Evolutionary conservation across 2,329 filamentous ascomycete genomes (phyloP).

Genomic region (Fusarium buxicola): DNA sequence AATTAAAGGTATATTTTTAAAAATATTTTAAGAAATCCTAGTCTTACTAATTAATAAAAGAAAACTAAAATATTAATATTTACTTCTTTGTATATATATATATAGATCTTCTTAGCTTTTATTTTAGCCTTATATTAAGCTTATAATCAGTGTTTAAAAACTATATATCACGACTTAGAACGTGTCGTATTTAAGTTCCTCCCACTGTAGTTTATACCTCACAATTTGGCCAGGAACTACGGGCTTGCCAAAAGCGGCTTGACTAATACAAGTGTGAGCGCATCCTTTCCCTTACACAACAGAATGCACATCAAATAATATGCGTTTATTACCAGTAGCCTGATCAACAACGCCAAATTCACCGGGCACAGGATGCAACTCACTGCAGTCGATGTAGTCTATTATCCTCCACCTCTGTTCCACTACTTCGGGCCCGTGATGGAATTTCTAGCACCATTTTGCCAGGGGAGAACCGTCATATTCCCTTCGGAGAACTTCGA

Average conservation of each 20-base stretch:
- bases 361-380: slow-evolving; percentile 62
- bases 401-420: slow-evolving; percentile 73
- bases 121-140: too few relatives aligned
- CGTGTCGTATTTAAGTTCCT: too few relatives aligned
- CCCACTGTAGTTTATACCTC: too few relatives aligned
- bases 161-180: too few relatives aligned
- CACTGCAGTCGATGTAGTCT: slow-evolving; percentile 66
- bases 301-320: background rate
- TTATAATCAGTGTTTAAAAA: too few relatives aligned
- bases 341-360: slow-evolving; percentile 69
- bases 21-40: too few relatives aligned
- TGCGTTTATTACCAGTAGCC: slow-evolving; percentile 33
- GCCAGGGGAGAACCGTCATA: slow-evolving; percentile 71
- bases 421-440: slow-evolving; percentile 79
- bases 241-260: slow-evolving; percentile 26
- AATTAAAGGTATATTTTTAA: too few relatives aligned
- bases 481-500: slow-evolving; percentile 76
- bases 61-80: too few relatives aligned
- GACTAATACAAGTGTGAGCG: slow-evolving; percentile 20
- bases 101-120: too few relatives aligned
- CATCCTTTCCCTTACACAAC: background rate
- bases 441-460: slow-evolving; percentile 76
- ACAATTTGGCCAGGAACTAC: slow-evolving; percentile 22
- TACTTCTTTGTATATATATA: too few relatives aligned
- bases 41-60: too few relatives aligned